A percentile compares a stretch with the other conserved stretches of the same genome.
These are phyloP conservation scores for Cladosporium colombiae DNA, from an alignment of 2,329 filamentous ascomycete species.

Conservation along the genomic window DNA sequence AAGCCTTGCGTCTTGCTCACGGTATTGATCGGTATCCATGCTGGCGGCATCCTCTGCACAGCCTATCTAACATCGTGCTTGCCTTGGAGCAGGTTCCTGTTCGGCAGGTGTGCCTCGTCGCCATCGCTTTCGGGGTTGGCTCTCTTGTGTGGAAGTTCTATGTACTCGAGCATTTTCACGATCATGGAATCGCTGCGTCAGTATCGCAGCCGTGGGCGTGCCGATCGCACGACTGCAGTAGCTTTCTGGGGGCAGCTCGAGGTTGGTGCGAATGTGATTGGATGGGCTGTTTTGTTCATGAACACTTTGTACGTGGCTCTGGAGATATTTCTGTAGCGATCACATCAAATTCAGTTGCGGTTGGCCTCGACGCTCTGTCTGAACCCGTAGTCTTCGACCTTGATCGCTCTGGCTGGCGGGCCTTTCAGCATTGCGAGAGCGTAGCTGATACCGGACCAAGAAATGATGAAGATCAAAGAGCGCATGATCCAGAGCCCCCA, in stretches of 20 bases:
- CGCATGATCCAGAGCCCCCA: slow-evolving; percentile 20
- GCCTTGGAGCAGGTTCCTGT: neutral
- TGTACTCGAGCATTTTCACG: neutral
- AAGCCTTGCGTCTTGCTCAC: neutral
- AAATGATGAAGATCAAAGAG: neutral
- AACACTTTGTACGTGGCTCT: neutral
- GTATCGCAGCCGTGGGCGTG: neutral
- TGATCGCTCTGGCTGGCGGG: slow-evolving; percentile 21
- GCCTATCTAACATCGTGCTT: neutral
- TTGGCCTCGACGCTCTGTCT: neutral
- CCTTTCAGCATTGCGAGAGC: slow-evolving; percentile 21
- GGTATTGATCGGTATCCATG: neutral
- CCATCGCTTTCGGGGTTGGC: neutral
- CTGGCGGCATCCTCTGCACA: neutral
- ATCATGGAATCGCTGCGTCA: too few species aligned
- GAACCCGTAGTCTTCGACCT: slow-evolving; percentile 34
- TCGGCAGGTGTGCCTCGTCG: neutral
- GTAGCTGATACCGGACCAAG: slow-evolving; percentile 5
- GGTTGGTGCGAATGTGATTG: neutral
- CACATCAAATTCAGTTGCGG: neutral
- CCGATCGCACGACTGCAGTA: neutral
- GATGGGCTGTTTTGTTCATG: neutral
- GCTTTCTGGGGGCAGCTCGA: neutral
- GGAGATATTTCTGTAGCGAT: neutral
- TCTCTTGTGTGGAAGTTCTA: neutral